Percentiles rank a stretch among this genome's conserved stretches.
These are phyloP conservation scores for Thymus quinquecostatus DNA, from an alignment of 257 asterid species.

Conservation along the genomic window DNA sequence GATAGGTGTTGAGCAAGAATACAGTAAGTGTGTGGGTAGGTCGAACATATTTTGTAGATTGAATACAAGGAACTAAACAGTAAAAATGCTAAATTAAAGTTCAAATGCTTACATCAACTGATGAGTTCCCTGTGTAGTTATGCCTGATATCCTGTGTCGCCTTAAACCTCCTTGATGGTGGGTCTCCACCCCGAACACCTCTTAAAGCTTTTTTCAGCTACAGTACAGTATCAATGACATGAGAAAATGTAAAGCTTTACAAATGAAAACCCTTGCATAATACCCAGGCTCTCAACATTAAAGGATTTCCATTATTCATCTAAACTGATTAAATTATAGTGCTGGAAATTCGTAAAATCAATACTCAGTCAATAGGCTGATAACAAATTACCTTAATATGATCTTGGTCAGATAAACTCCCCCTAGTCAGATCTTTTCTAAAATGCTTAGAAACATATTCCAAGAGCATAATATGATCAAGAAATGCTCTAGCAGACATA, in stretches of 20 bases:
- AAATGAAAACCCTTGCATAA: neutral
- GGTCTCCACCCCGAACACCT: slow-evolving; percentile 56
- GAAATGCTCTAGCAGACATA: too few species aligned
- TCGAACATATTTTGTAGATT: neutral
- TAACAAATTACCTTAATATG: slow-evolving; percentile 57
- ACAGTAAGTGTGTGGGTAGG: too few species aligned
- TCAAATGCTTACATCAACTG: slow-evolving; percentile 49
- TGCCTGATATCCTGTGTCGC: slow-evolving; percentile 51
- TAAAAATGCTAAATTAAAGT: neutral
- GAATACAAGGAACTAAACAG: neutral
- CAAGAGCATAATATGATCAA: too few species aligned
- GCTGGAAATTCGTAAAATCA: neutral
- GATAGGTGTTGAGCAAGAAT: too few species aligned
- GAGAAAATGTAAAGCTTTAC: neutral
- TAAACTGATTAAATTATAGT: neutral
- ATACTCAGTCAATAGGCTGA: neutral
- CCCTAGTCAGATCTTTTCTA: too few species aligned
- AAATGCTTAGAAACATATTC: too few species aligned
- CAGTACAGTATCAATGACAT: neutral
- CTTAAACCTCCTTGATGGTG: slow-evolving; percentile 37
- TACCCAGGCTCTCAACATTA: neutral
- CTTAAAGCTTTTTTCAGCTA: slow-evolving; percentile 58
- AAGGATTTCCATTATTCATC: neutral
- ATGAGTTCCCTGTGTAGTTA: slow-evolving; percentile 41
- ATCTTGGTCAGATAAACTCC: slow-evolving; percentile 59